Base-by-base conservation (phyloP, 2,329 filamentous ascomycete species). In the Pseudophaeomoniella oleicola region DNA sequence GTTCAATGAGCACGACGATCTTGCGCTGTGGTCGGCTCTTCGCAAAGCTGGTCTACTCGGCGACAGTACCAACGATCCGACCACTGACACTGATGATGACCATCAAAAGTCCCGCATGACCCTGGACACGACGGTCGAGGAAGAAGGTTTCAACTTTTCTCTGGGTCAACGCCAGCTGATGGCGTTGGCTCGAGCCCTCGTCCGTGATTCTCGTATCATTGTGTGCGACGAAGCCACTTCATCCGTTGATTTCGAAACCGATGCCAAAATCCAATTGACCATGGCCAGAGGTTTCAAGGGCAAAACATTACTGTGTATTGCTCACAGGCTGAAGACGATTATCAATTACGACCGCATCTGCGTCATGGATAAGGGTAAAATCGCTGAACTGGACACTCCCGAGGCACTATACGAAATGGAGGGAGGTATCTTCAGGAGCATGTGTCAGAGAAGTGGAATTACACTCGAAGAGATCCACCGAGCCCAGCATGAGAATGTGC, bases 191-290 rank as follows among this genome's bases (percentile, higher is more conserved):
- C 78, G 90, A 1, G 90, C 90, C 0, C 72, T 98, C 2, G 88
- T 96, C 3, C 78, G 88, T 27, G 76, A 79, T 31, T 81, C 79
- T 1, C 84, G 81, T 48, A 94, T 96, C 59, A 94, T 96, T 48
- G 79, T 98, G 35, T 94, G 88, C 58, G 90, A 98, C 63, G 90
- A 98, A 59, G 90, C 90, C 1, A 98, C 90, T 0, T 85, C 79
- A 2, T 82, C 75, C 0, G 87, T 96, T 5, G 88, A 96, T 57
- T 90, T 94, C 67, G 88, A 94, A 53, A 96, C 88, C 3, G 90
- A 98, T 54, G 80, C 85, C 58, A 92, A 90, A 69, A 94, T 96
- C 53, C 88, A 96, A 58, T 66, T 67, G 38, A 93, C 87, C 3
- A 94, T 96, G 58, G 79, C 83, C 0, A 69, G 72, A 1, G 87